Evolutionary conservation across 768 basidiomycete genomes (phyloP), one percentile per base, ranked within the genome.

Genomic region (Gloeophyllum trabeum): DNA sequence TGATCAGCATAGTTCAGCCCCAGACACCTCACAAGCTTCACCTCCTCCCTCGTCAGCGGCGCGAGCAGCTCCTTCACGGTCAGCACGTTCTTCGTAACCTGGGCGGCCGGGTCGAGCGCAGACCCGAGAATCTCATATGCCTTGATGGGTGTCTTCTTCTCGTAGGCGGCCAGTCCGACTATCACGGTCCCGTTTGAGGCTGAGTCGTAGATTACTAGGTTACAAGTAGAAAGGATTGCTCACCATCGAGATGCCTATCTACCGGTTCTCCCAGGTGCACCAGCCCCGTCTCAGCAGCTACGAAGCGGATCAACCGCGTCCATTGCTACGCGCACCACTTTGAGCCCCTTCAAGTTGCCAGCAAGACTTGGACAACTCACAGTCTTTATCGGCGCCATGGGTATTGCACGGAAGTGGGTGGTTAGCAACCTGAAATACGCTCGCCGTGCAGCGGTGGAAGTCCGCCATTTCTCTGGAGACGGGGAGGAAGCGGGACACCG

Each of bases 1-100:
- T 89, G 85, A 51, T 88, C 85, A n/a, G 72, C 71, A 54, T 90
- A 90, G 56, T 90, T 90, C 38, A 90, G 61, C 0, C 86, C 86
- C 10, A 90, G 61, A 59, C 84, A 87, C 7, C 86, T 72, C 21
- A 85, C 82, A 2, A 80, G 61, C 46, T 74, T 75, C 47, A 87
- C 66, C 52, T 85, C 68, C 46, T 80, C 73, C 32, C 71, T 63
- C 6, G 81, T 69, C 20, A 90, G 66, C 7, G 86, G 86, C 2
- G 76, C 63, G 14, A 90, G 69, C 26, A 90, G 72, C 32, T 73
- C 65, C 54, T 78, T 73, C 32, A 87, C 84, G 3, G 84, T 87
- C 35, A 89, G 62, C 0, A 81, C 57, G 18, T 65, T 76, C 43
- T 62, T 63, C 13, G 81, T 75, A 18, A 90, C 68, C 47, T 76